Evolutionary conservation across 2,329 filamentous ascomycete species (phyloP).

Genomic region (Lasiodiplodia theobromae): DNA sequence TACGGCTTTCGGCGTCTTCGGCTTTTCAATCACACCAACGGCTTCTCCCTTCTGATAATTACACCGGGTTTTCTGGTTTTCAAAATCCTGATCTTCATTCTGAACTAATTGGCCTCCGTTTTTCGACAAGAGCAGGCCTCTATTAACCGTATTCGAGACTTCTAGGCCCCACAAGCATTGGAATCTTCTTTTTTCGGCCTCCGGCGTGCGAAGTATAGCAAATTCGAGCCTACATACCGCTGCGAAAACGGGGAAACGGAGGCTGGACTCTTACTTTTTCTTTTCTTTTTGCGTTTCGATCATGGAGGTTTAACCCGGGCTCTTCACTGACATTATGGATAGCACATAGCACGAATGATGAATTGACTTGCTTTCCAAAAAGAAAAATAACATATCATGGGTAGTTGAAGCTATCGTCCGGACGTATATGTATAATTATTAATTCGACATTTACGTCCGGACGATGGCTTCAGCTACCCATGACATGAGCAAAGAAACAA

Average conservation of each 20-base stretch:
- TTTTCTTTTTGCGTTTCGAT: neutral
- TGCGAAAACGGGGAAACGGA: neutral
- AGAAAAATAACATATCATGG: neutral
- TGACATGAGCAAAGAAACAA: too few species aligned
- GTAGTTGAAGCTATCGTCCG: too few species aligned
- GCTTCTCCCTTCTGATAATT: neutral
- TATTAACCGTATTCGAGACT: neutral
- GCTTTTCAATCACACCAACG: neutral
- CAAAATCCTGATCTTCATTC: neutral
- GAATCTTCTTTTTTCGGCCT: neutral
- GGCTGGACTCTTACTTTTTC: neutral
- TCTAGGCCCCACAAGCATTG: neutral
- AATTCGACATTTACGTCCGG: too few species aligned
- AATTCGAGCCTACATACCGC: neutral
- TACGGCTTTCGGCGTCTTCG: neutral
- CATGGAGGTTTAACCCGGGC: neutral
- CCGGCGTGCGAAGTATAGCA: neutral
- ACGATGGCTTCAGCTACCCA: too few species aligned
- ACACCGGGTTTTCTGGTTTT: neutral
- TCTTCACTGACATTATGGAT: neutral
- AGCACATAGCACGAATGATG: neutral
- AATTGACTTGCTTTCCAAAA: neutral
- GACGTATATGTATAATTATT: too few species aligned
- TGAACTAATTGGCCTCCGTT: neutral
- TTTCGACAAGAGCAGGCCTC: neutral